Percentiles rank a stretch among this genome's conserved stretches.
Conservation (phyloP, 139 green algal species). For the Diplosphaera chodatii region DNA sequence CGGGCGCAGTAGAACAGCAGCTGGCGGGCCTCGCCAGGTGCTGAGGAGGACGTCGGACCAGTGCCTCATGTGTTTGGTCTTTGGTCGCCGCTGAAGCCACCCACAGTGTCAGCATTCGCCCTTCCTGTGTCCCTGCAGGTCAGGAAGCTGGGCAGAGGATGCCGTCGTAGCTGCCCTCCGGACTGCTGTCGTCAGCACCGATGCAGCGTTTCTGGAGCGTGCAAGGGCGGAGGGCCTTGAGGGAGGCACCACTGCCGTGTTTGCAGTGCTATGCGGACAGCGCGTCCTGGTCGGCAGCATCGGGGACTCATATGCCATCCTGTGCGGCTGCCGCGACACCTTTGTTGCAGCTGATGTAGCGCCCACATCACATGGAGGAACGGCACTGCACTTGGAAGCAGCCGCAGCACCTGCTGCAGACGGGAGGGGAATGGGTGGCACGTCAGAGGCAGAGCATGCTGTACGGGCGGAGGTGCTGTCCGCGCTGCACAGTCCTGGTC, state of each 20-base stretch:
- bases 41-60: too few species aligned
- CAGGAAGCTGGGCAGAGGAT: not conserved
- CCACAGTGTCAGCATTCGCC: too few species aligned
- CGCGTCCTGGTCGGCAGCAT: conserved; percentile 29
- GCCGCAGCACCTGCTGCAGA: too few species aligned
- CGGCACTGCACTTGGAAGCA: too few species aligned
- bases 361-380: conserved; percentile 18
- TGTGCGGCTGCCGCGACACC: conserved; percentile 17
- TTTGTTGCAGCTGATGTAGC: conserved; percentile 4
- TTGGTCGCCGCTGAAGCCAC: too few species aligned
- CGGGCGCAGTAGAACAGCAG: not conserved
- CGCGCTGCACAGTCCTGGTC: conserved; percentile 2
- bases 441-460: too few species aligned
- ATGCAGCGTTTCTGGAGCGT: conserved; percentile 2
- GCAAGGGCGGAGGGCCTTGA: not conserved
- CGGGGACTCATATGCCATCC: conserved; percentile 35
- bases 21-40: not conserved
- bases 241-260: conserved; percentile 36
- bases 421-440: too few species aligned
- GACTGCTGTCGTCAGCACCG: not conserved
- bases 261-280: conserved; percentile 18
- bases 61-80: too few species aligned
- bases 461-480: too few species aligned
- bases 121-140: not conserved
- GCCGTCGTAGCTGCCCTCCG: not conserved